phyloP scores from a whole-genome alignment of 2,329 filamentous ascomycete species.

The Calonectria multiphialidica region DNA sequence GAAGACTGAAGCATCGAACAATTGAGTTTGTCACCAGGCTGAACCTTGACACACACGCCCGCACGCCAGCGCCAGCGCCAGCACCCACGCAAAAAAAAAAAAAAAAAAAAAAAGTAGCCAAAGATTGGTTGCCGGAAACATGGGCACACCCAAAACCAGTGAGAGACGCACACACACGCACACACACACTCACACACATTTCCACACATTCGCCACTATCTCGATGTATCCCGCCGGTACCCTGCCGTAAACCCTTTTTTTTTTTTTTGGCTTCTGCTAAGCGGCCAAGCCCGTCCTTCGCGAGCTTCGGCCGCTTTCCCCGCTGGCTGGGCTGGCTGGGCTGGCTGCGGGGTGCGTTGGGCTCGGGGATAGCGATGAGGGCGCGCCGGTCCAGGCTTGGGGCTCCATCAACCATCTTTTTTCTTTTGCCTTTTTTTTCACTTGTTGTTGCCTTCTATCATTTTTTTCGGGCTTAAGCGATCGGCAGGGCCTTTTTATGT shows the following conservation, averaged over 20 bases:
- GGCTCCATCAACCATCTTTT: not conserved
- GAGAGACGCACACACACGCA: not conserved
- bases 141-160: not conserved
- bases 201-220: too few species aligned
- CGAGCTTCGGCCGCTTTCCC: conserved; percentile 15
- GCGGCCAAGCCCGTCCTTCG: not conserved
- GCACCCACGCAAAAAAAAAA: not conserved
- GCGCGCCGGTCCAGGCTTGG: not conserved
- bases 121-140: not conserved
- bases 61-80: not conserved
- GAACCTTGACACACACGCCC: conserved; percentile 12
- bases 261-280: not conserved
- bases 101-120: too few species aligned
- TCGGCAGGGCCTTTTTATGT: not conserved
- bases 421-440: not conserved
- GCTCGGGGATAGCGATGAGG: conserved; percentile 19
- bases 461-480: not conserved
- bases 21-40: conserved; percentile 16
- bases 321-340: too few species aligned
- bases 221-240: not conserved
- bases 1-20: not conserved
- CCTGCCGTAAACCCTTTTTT: not conserved
- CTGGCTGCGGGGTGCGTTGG: conserved; percentile 37
- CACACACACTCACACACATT: not conserved
- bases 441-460: not conserved